Percentiles rank a stretch among this genome's conserved stretches.
phyloP scores from a whole-genome alignment of 1,284 basidiomycete genomes.

The Marasmius sp. region DNA sequence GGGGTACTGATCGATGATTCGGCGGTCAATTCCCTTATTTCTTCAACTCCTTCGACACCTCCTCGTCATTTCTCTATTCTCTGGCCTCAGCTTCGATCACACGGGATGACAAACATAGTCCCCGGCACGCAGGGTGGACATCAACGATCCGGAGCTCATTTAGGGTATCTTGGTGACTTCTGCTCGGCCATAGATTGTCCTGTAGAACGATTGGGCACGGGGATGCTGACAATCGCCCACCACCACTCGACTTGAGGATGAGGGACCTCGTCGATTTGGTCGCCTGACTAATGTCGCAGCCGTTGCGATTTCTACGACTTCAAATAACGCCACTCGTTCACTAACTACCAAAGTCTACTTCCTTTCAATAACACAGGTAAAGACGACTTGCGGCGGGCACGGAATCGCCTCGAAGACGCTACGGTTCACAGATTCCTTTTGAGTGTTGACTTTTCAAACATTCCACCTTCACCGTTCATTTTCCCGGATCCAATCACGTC shows the following conservation, averaged over 20 bases:
- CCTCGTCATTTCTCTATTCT: too few species aligned
- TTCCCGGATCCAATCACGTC: neutral
- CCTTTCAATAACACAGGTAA: neutral
- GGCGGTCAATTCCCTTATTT: too few species aligned
- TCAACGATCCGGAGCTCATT: neutral
- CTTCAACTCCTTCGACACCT: too few species aligned
- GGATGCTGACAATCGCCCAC: neutral
- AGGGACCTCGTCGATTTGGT: neutral
- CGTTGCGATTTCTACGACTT: neutral
- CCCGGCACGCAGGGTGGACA: neutral
- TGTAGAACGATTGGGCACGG: neutral
- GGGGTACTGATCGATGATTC: too few species aligned
- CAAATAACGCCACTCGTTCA: neutral
- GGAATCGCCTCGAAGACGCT: neutral
- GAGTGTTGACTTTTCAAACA: neutral
- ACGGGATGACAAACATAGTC: too few species aligned
- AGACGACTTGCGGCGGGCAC: neutral
- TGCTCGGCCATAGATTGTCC: neutral
- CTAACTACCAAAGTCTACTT: neutral
- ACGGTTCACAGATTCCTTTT: neutral
- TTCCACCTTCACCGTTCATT: neutral
- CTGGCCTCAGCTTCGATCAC: too few species aligned
- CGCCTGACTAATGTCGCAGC: neutral
- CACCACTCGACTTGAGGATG: neutral
- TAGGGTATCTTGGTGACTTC: neutral